phyloP scores from a whole-genome alignment of 1,284 basidiomycete species.

The Austroboletus rostrupii region DNA sequence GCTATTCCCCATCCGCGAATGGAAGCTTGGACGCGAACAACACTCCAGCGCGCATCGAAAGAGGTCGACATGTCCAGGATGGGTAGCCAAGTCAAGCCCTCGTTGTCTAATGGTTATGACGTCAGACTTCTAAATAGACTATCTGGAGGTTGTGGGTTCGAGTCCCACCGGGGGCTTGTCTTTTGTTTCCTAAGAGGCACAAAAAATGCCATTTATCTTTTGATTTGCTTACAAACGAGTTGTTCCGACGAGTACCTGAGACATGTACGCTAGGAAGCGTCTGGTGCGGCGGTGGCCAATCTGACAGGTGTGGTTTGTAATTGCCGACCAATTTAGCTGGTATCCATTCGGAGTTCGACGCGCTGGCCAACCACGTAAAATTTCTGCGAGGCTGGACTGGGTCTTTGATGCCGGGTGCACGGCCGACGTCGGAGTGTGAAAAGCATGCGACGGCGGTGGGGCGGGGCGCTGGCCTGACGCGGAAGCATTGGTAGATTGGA shows the following conservation, averaged over 20 bases:
- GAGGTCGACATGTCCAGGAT: background rate
- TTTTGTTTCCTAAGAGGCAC: slow-evolving; percentile 11
- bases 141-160: slow-evolving; percentile 75
- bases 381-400: too few relatives aligned
- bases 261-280: too few relatives aligned
- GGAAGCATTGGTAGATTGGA: slow-evolving; percentile 30
- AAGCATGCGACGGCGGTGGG: too few relatives aligned
- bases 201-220: too few relatives aligned
- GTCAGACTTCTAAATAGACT: slow-evolving; percentile 74
- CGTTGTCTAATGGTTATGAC: slow-evolving; percentile 77
- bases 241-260: too few relatives aligned
- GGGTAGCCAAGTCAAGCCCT: slow-evolving; percentile 36
- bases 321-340: background rate
- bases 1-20: background rate
- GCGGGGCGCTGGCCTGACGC: slow-evolving; percentile 29
- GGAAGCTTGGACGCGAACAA: background rate
- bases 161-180: slow-evolving; percentile 61
- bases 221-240: too few relatives aligned
- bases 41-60: background rate
- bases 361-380: too few relatives aligned
- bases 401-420: slow-evolving; percentile 1
- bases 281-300: too few relatives aligned
- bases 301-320: background rate
- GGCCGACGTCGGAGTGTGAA: slow-evolving; percentile 10
- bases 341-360: slow-evolving; percentile 6